Evolutionary conservation across 2,329 filamentous ascomycete genomes (phyloP).

Genomic region (Fusarium papillatum): DNA sequence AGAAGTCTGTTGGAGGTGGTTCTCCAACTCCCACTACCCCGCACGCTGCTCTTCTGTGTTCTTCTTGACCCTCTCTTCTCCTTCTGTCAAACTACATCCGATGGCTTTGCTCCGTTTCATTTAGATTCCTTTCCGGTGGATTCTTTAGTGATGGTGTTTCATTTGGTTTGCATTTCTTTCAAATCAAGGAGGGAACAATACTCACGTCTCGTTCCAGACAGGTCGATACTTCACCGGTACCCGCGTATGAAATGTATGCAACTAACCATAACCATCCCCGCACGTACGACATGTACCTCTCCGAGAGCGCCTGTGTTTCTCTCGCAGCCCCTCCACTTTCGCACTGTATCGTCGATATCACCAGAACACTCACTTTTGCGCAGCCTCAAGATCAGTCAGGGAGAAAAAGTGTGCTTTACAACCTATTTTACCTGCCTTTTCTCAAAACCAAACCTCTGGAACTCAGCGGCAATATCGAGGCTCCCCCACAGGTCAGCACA

Average conservation of each 20-base stretch:
- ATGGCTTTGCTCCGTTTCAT: no score
- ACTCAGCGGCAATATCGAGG: neutral
- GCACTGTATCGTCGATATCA: neutral
- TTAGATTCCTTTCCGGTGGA: no score
- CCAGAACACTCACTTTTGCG: neutral
- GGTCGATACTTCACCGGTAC: neutral
- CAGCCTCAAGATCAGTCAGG: neutral
- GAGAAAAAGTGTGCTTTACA: neutral
- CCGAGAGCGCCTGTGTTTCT: neutral
- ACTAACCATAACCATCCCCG: neutral
- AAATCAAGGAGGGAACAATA: neutral
- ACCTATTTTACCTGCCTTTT: neutral
- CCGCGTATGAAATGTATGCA: neutral
- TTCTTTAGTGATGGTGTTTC: no score
- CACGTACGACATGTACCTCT: neutral
- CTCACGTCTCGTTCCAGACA: neutral
- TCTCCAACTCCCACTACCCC: neutral
- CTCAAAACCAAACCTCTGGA: accelerated
- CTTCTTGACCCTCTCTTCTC: no score
- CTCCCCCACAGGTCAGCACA: neutral
- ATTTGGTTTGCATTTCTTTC: neutral
- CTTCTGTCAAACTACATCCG: no score
- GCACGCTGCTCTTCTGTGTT: neutral
- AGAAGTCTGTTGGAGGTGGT: neutral
- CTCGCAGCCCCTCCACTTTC: neutral